A percentile compares a stretch with the other conserved stretches of the same genome.
Conservation (phyloP, 805 yeast species). For the Candida dajiaensis region DNA sequence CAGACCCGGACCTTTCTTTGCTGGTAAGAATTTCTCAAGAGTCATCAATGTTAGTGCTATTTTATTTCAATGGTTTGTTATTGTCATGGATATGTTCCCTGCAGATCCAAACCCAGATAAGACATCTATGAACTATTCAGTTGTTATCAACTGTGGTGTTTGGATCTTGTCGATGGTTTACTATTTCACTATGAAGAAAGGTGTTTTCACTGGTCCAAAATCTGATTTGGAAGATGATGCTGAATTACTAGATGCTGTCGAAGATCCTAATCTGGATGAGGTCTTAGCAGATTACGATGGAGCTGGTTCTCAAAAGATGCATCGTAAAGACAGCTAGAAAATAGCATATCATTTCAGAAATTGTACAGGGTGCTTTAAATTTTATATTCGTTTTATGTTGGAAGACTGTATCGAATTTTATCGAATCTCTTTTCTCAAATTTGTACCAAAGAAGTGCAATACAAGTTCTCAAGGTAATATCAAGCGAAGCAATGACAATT, state of each 20-base stretch:
- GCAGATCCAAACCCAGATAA: constrained; percentile 28
- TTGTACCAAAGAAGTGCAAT: too few relatives aligned
- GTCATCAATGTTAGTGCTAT: constrained; percentile 42
- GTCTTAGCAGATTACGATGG: not conserved
- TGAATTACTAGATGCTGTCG: constrained; percentile 8
- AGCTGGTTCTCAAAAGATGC: not conserved
- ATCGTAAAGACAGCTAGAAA: not conserved
- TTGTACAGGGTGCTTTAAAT: too few relatives aligned
- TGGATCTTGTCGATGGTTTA: constrained; percentile 52
- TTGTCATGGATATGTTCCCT: constrained; percentile 61
- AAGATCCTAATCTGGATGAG: not conserved
- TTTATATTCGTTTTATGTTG: not conserved
- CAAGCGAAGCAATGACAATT: too few relatives aligned
- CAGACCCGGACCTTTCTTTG: constrained; percentile 60
- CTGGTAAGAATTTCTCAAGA: constrained; percentile 46
- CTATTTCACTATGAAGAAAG: constrained; percentile 46
- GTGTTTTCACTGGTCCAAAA: constrained; percentile 52
- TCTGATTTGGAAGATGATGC: constrained; percentile 27
- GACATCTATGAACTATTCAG: constrained; percentile 64
- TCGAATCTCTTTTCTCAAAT: too few relatives aligned
- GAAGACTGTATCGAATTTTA: too few relatives aligned
- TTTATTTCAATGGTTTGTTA: constrained; percentile 45
- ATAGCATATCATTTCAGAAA: not conserved
- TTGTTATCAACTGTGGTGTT: constrained; percentile 56
- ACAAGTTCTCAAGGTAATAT: too few relatives aligned